Conservation (phyloP, 176 grass and related monocot species). For the Phoenix dactylifera region DNA sequence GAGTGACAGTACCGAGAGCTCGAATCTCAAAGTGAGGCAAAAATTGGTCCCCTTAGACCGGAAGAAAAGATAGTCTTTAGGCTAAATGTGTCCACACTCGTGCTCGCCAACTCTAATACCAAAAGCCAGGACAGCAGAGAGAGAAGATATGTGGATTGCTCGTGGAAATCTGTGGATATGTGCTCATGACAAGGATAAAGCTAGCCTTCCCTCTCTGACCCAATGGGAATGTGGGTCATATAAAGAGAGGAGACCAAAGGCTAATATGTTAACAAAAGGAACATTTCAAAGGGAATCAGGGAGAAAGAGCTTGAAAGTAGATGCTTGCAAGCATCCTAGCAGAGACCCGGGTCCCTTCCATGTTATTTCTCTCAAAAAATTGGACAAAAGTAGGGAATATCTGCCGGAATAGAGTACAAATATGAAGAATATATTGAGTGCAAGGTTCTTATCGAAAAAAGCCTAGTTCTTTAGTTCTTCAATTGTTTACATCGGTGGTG, state of each 20-base stretch:
- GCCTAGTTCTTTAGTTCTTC: not conserved
- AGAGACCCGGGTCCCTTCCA: not conserved
- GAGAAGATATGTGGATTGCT: not conserved
- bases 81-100: not conserved
- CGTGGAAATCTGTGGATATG: not conserved
- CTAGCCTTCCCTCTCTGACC: not conserved
- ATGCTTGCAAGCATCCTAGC: conserved; percentile 4
- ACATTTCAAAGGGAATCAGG: too few relatives aligned
- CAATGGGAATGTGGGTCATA: not conserved
- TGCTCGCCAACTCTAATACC: not conserved
- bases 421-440: too few relatives aligned
- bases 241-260: not conserved
- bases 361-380: not conserved
- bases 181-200: not conserved
- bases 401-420: too few relatives aligned
- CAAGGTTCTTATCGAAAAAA: too few relatives aligned
- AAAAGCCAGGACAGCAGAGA: not conserved
- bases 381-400: too few relatives aligned
- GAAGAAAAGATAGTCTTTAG: not conserved
- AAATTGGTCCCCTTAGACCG: not conserved
- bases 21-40: conserved; percentile 37
- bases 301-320: not conserved
- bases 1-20: conserved; percentile 39
- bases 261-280: not conserved
- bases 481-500: too few relatives aligned